Conservation (phyloP, 768 basidiomycete species). For the Naganishia onofrii region DNA sequence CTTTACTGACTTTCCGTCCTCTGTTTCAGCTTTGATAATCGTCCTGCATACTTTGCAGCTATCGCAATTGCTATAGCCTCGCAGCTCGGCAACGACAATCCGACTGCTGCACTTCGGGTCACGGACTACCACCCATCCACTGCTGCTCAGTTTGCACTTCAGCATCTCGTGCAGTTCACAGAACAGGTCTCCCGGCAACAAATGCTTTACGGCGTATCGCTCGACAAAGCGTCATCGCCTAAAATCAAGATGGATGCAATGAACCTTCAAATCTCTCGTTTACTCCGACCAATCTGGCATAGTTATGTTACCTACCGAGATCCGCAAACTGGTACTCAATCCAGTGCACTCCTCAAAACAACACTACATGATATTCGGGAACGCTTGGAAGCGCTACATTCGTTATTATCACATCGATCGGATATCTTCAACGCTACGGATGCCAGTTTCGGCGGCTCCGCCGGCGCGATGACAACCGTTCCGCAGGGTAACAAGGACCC, state of each 20-base stretch:
- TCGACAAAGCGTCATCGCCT: slow-evolving; percentile 21
- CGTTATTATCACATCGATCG: slow-evolving; percentile 12
- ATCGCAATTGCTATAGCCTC: slow-evolving; percentile 79
- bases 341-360: neutral
- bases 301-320: slow-evolving; percentile 16
- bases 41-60: slow-evolving; percentile 84
- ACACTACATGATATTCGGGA: slow-evolving; percentile 6
- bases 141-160: slow-evolving; percentile 27
- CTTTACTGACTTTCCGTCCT: neutral
- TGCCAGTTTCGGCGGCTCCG: slow-evolving; percentile 18
- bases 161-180: slow-evolving; percentile 26
- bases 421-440: slow-evolving; percentile 28
- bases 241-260: slow-evolving; percentile 25
- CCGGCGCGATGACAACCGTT: neutral
- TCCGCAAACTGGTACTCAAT: slow-evolving; percentile 15
- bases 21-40: slow-evolving; percentile 52
- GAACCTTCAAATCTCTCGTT: slow-evolving; percentile 71
- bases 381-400: slow-evolving; percentile 17
- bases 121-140: slow-evolving; percentile 21
- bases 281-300: slow-evolving; percentile 81
- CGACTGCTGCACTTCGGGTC: slow-evolving; percentile 1
- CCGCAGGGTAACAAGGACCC: slow-evolving; percentile 11
- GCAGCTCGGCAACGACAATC: slow-evolving; percentile 13
- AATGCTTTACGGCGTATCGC: slow-evolving; percentile 25
- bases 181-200: slow-evolving; percentile 22